Conservation (phyloP, 106 monocot species). For the Posidonia australis region DNA sequence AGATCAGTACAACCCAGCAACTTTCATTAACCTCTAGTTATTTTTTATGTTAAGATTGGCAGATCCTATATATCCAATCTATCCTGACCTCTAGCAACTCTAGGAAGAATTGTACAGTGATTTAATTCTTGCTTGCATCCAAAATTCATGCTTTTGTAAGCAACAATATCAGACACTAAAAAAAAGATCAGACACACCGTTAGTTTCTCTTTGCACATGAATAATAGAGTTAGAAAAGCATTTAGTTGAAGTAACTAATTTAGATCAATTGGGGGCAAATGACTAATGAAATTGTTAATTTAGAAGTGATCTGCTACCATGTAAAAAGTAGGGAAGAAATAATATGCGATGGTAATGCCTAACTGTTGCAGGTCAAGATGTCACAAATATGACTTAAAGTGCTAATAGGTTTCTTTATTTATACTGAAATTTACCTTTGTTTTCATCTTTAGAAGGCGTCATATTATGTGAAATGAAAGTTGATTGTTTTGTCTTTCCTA, state of each 20-base stretch:
- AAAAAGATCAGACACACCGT: too few species aligned
- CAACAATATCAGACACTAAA: too few species aligned
- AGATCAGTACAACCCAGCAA: neutral
- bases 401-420: too few species aligned
- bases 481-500: constrained; percentile 8
- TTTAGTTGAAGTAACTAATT: neutral
- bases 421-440: too few species aligned
- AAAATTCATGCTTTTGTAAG: neutral
- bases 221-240: neutral
- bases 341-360: neutral
- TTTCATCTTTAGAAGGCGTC: neutral
- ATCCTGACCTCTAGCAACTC: neutral
- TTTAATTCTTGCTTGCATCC: neutral
- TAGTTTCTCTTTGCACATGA: neutral
- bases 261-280: neutral
- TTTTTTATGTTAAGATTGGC: neutral
- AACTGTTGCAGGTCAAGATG: neutral
- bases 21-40: too few species aligned
- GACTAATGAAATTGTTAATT: neutral
- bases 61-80: neutral
- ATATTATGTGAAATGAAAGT: neutral
- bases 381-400: neutral
- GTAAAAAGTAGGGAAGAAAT: neutral
- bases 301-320: neutral
- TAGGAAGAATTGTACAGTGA: neutral